These are phyloP conservation scores for Tylopilus sp. DNA, from an alignment of 768 basidiomycete genomes.

Conservation along the genomic window DNA sequence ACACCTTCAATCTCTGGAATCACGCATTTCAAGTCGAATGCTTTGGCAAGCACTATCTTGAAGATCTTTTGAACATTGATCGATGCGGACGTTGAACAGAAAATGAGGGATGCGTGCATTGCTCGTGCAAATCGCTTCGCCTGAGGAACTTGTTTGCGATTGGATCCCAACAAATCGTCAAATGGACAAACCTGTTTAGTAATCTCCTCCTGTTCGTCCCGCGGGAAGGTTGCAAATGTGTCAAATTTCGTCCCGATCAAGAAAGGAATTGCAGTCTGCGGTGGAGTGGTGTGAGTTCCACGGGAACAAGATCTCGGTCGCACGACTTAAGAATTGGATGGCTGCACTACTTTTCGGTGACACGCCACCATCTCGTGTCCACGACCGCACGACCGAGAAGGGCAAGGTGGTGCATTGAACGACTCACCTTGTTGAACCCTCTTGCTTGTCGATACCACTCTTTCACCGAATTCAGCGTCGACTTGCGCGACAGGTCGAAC, in stretches of 20 bases:
- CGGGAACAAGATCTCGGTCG: conserved; percentile 3
- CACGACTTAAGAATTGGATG: conserved; percentile 1
- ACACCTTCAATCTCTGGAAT: conserved; percentile 97
- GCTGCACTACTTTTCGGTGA: background rate
- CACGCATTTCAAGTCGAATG: conserved; percentile 98
- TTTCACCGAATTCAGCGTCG: conserved; percentile 96
- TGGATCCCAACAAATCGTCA: conserved; percentile 3
- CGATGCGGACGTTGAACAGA: conserved; percentile 97
- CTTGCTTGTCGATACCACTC: conserved; percentile 99
- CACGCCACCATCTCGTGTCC: background rate
- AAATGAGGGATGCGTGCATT: conserved; percentile 99
- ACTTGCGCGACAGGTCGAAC: conserved; percentile 98
- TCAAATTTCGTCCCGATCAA: conserved; percentile 99
- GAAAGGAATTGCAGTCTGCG: conserved; percentile 95
- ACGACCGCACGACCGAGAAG: background rate
- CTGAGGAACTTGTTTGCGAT: conserved; percentile 36
- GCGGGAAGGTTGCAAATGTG: conserved; percentile 90
- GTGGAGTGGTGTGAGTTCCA: conserved; percentile 15
- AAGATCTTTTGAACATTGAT: conserved; percentile 99
- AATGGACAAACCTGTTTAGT: conserved; percentile 79
- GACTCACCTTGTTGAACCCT: conserved; percentile 93
- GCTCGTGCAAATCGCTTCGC: conserved; percentile 98
- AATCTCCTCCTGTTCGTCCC: conserved; percentile 99
- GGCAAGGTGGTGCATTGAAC: background rate
- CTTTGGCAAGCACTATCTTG: conserved; percentile 96